Conservation (phyloP, 805 yeast species). For the Pichia occidentalis region DNA sequence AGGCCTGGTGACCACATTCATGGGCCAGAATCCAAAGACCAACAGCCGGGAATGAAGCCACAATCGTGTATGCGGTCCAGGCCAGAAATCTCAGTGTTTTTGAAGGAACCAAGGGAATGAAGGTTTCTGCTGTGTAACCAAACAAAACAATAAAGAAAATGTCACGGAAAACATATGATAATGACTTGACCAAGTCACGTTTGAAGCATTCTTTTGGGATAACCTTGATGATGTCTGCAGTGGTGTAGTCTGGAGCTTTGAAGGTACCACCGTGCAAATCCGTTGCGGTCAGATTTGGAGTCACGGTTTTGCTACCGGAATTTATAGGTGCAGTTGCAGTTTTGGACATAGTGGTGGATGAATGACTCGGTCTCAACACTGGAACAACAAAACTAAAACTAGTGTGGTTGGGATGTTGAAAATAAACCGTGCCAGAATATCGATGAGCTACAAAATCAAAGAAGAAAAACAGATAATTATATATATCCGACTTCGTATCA, state of each 20-base stretch:
- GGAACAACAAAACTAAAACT: constrained; percentile 34
- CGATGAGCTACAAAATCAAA: no score
- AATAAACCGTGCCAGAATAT: no score
- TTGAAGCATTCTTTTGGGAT: constrained; percentile 59
- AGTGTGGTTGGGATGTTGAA: no score
- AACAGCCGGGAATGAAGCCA: constrained; percentile 43
- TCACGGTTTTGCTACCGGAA: constrained; percentile 5
- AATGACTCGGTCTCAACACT: no score
- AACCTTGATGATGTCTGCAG: constrained; percentile 49
- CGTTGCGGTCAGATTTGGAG: constrained; percentile 30
- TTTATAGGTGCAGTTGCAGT: constrained; percentile 39
- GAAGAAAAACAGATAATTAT: no score
- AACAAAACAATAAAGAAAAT: constrained; percentile 37
- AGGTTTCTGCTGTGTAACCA: constrained; percentile 37
- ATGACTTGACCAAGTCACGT: constrained; percentile 42
- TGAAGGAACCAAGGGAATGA: constrained; percentile 37
- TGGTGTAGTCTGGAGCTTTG: constrained; percentile 56
- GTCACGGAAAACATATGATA: constrained; percentile 50
- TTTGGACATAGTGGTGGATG: no score
- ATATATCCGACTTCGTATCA: no score
- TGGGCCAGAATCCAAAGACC: constrained; percentile 61
- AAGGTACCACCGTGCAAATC: constrained; percentile 49
- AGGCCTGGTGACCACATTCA: constrained; percentile 61
- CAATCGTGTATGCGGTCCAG: constrained; percentile 36
- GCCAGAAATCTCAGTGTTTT: constrained; percentile 32